Evolutionary conservation across 257 asterid species (phyloP).

Genomic region (Scutellaria barbata): DNA sequence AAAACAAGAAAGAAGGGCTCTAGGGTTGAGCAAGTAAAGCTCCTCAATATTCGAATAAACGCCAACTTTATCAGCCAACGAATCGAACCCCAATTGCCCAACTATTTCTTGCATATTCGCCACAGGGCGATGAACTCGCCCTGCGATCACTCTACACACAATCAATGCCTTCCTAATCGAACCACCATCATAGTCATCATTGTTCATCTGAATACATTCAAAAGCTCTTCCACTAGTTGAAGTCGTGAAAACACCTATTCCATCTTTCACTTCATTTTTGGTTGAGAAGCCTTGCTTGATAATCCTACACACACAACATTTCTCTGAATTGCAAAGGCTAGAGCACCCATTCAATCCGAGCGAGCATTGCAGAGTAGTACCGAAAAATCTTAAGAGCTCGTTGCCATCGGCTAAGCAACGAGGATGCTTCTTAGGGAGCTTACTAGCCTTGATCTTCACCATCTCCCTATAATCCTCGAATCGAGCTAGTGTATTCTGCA

Average conservation of each 20-base stretch:
- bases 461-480: constrained; percentile 79
- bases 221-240: constrained; percentile 83
- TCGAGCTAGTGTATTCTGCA: constrained; percentile 68
- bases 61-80: constrained; percentile 91
- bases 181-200: constrained; percentile 35
- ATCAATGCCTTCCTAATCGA: constrained; percentile 62
- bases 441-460: constrained; percentile 71
- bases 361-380: constrained; percentile 72
- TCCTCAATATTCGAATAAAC: constrained; percentile 83
- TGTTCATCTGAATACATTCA: constrained; percentile 53
- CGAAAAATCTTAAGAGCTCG: constrained; percentile 80
- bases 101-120: constrained; percentile 73
- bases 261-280: constrained; percentile 56
- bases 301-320: constrained; percentile 71
- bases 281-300: constrained; percentile 70
- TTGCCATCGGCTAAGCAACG: constrained; percentile 93
- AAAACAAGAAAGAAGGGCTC: constrained; percentile 86
- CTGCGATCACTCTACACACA: constrained; percentile 90
- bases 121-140: constrained; percentile 85
- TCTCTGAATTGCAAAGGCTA: constrained; percentile 66
- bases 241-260: constrained; percentile 83
- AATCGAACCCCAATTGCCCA: constrained; percentile 73
- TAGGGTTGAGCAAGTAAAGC: constrained; percentile 78
- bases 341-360: constrained; percentile 73
- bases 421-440: constrained; percentile 83